Base-by-base conservation (phyloP, 441 rosid species). In the Eutrema salsugineum region DNA sequence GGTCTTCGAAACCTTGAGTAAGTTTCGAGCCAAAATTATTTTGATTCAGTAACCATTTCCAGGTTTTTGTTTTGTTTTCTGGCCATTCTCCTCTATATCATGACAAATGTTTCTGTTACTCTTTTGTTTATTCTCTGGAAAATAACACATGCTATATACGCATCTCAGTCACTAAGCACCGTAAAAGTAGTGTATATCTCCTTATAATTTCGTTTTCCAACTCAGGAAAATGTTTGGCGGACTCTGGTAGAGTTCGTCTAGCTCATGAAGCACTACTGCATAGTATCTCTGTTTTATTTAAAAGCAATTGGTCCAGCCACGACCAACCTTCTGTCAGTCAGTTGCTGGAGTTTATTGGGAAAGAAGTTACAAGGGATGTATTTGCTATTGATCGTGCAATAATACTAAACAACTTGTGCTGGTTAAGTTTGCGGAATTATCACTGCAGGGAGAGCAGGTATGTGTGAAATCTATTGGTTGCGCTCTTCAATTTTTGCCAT, bases 321-420 rank as follows among this genome's bases (percentile, higher is more conserved):
- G 65, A 67, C 61, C 50, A 62, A 53, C 71, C 81, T 74, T 65
- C 90, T 40, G 66, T 66, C 70, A 67, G 79, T 7, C 60, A 77
- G 75, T 73, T 91, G 81, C 85, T 90, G 81, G 88, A 87, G 74
- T 79, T 87, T 77, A 80, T 91, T 49, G 91, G 84, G 40, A 83
- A 82, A 75, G 96, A 95, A 72, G 71, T 79, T 49, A 27, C 75
- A 20, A 83, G 80, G 53, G 94, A 91, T 83, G 68, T 80, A 48
- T 86, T 96, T 58, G 88, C 88, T 43, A 67, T 90, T 77, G 97
- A 96, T 70, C 93, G 87, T 58, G 97, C 94, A 48, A 76, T 77
- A 56, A 57, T 87, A 55, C 90, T 96, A 60, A 90, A 86, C 82
- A 60, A 68, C 43, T 61, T 90, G 59, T 82, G 91, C 78, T 87